Evolutionary conservation across 495 filamentous ascomycete genomes (phyloP).

Genomic region (Coniosporium apollinis): DNA sequence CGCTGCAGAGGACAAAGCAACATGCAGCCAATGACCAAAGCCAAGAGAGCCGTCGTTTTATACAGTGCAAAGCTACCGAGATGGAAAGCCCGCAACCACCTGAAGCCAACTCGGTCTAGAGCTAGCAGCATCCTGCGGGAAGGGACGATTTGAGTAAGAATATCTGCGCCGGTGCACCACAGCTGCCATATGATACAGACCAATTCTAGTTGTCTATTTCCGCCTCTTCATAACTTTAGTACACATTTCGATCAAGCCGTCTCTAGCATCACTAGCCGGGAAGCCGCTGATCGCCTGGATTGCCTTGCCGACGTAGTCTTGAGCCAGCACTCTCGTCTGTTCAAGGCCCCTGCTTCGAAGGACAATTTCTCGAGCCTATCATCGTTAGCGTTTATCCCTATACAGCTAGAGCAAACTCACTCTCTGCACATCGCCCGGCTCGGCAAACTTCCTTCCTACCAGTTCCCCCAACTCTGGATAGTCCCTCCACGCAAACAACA

Average conservation of each 20-base stretch:
- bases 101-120: no score
- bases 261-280: conserved; percentile 83
- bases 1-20: no score
- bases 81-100: no score
- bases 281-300: conserved; percentile 63
- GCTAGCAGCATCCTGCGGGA: no score
- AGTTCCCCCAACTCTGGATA: conserved; percentile 69
- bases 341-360: conserved; percentile 69
- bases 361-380: conserved; percentile 70
- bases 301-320: conserved; percentile 82
- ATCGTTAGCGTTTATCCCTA: conserved; percentile 5
- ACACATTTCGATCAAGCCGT: conserved; percentile 82
- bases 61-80: no score
- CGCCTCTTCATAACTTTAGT: conserved; percentile 76
- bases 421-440: conserved; percentile 66
- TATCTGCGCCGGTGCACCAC: no score
- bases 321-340: conserved; percentile 73
- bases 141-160: neutral
- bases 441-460: conserved; percentile 77
- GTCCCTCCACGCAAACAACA: conserved; percentile 91
- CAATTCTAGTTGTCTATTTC: no score
- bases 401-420: conserved; percentile 33
- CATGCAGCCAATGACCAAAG: no score
- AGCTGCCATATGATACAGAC: conserved; percentile 1
- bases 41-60: no score